Percentiles rank a stretch among this genome's conserved stretches.
Evolutionary conservation across 192 early-diverging fungal species (phyloP).

Genomic region (Umbelopsis isabellina): DNA sequence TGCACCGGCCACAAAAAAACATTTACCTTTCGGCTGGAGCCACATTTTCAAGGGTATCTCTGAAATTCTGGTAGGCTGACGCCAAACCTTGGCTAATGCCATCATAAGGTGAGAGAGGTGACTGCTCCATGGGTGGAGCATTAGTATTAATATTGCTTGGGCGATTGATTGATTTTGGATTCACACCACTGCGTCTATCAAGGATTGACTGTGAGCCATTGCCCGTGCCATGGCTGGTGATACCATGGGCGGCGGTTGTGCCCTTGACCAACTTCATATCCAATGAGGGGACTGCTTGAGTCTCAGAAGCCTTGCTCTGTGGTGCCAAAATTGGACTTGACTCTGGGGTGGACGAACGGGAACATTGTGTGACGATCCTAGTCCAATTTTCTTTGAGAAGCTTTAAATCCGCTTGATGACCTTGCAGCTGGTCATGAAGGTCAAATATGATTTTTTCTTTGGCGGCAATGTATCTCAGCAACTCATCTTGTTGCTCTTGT

Average conservation of each 20-base stretch:
- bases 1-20: conserved; percentile 9
- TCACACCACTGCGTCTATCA: too few species aligned
- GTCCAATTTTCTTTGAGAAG: conserved; percentile 17
- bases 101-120: background rate
- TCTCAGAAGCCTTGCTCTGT: too few species aligned
- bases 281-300: too few species aligned
- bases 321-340: background rate
- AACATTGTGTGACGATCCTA: conserved; percentile 3
- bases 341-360: background rate
- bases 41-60: conserved; percentile 24
- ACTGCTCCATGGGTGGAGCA: background rate
- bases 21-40: conserved; percentile 18
- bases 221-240: too few species aligned
- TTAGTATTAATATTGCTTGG: background rate
- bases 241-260: too few species aligned
- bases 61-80: background rate
- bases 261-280: too few species aligned
- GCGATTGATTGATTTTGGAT: too few species aligned
- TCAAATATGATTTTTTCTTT: background rate
- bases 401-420: background rate
- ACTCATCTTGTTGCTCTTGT: background rate
- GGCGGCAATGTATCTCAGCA: background rate
- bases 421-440: background rate
- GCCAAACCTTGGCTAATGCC: background rate
- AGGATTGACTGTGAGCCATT: too few species aligned